Evolutionary conservation across 495 filamentous ascomycete species (phyloP), one percentile per base, ranked within the genome.

Genomic region (Aspergillus affinis): DNA sequence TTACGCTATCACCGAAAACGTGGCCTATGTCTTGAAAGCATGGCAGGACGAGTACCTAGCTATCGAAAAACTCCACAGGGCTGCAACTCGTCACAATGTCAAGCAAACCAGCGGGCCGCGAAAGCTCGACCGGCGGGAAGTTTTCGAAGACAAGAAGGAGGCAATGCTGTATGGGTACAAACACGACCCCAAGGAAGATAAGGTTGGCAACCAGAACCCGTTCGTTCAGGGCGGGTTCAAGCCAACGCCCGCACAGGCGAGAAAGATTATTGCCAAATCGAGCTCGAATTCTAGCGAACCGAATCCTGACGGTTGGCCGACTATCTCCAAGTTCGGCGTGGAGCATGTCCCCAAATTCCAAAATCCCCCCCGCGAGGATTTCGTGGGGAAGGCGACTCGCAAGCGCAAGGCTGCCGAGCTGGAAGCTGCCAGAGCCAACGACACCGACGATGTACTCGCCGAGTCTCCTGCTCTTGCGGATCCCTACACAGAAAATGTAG

Each of bases 41-140:
- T 87, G 85, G 76, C 86, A 92, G 67, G 76, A 85, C 18, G 86
- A 92, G 63, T 90, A 81, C 64, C 65, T 84, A 13, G 77, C 77
- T 17, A 78, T 92, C 6, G 80, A 86, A 57, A 80, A 81, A 55
- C 74, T 85, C 41, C 73, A 81, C 19, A 81, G 82, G 73, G 55
- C 68, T 71, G 63, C 81, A 67, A 65, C 84, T 70, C 66, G 76
- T 70, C 58, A 76, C 56, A 53, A 66, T 10, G 51, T 51, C 7
- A 72, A 72, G 53, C 60, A 60, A 17, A 64, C 64, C 2, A 51
- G 56, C 20, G 65, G 71, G 23, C 69, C 69, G 0, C 59, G 71
- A 29, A 70, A 72, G 41, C 48, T 63, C 13, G 66, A 67, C 26
- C 47, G 60, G 18, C 62, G 59, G 10, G 57, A 60, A 48, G 66